phyloP scores from a whole-genome alignment of 2,329 filamentous ascomycete species.

The Botrytis tulipae region DNA sequence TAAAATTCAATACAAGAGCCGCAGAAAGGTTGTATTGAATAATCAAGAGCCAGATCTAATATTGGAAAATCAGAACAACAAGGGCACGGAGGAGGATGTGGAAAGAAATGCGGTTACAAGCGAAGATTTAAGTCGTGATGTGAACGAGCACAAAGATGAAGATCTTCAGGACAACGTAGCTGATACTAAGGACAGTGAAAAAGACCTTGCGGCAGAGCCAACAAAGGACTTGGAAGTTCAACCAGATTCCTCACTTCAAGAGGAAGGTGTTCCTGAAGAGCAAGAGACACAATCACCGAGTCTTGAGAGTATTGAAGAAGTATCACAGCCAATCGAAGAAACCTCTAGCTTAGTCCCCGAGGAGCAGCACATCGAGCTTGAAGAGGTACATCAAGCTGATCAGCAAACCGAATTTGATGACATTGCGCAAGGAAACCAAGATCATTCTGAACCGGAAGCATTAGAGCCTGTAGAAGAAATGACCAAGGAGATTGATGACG shows the following conservation, averaged over 20 bases:
- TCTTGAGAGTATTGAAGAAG: not conserved
- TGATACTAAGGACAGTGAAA: not conserved
- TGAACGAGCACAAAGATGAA: not conserved
- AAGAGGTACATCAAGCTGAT: not conserved
- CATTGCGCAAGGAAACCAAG: not conserved
- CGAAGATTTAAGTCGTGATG: not conserved
- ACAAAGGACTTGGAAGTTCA: not conserved
- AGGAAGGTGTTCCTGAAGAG: not conserved
- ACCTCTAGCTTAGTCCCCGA: not conserved
- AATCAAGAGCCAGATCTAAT: not conserved
- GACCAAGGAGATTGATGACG: not conserved
- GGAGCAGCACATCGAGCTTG: not conserved
- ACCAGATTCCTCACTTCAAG: too few species aligned
- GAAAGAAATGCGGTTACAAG: not conserved
- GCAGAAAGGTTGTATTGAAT: conserved; percentile 25
- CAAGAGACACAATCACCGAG: not conserved
- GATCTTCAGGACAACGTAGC: not conserved
- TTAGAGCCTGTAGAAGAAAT: not conserved
- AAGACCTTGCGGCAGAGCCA: not conserved
- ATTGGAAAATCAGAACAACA: not conserved
- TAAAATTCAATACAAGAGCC: conserved; percentile 30
- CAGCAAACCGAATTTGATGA: not conserved
- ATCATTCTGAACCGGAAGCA: not conserved
- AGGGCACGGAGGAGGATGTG: not conserved
- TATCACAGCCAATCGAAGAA: not conserved